Percentiles rank a stretch among this genome's conserved stretches.
Conservation (phyloP, 257 asterid genomes). For the Primulina tabacum region DNA sequence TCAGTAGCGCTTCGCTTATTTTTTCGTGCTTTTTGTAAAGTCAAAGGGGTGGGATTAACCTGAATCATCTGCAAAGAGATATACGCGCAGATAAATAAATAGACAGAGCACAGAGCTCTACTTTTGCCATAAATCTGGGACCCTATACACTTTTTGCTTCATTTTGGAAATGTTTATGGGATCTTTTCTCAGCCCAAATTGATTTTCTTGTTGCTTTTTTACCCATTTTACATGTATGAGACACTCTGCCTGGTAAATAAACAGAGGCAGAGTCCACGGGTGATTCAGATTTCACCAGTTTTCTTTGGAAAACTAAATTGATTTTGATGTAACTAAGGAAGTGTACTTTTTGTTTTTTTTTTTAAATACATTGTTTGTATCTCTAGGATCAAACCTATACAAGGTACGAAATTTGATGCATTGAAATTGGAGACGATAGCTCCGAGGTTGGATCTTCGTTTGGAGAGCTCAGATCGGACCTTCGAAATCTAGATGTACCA, state of each 20-base stretch:
- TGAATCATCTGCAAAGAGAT: conserved; percentile 20
- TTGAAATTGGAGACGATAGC: too few species aligned
- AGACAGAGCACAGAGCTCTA: conserved; percentile 4
- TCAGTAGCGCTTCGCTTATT: too few species aligned
- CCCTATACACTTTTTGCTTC: conserved; percentile 27
- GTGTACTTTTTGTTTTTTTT: too few species aligned
- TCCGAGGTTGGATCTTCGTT: too few species aligned
- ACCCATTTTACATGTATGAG: background rate
- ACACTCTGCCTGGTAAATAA: background rate
- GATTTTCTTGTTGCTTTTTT: background rate
- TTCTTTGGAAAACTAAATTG: background rate
- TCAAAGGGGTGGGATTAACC: conserved; percentile 45
- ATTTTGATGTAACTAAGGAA: background rate
- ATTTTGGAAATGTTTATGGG: conserved; percentile 27
- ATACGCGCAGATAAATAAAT: background rate
- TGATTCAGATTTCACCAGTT: background rate
- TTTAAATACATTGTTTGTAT: too few species aligned
- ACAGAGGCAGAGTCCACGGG: background rate
- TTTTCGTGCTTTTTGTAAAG: conserved; percentile 18
- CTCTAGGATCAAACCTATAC: too few species aligned
- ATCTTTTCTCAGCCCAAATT: conserved; percentile 24
- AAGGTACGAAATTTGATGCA: too few species aligned
- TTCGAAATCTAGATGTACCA: too few species aligned
- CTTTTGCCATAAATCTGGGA: conserved; percentile 39
- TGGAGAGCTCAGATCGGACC: too few species aligned